Conservation (phyloP, 2,329 filamentous ascomycete genomes). For the Sphaerulina populicola region DNA sequence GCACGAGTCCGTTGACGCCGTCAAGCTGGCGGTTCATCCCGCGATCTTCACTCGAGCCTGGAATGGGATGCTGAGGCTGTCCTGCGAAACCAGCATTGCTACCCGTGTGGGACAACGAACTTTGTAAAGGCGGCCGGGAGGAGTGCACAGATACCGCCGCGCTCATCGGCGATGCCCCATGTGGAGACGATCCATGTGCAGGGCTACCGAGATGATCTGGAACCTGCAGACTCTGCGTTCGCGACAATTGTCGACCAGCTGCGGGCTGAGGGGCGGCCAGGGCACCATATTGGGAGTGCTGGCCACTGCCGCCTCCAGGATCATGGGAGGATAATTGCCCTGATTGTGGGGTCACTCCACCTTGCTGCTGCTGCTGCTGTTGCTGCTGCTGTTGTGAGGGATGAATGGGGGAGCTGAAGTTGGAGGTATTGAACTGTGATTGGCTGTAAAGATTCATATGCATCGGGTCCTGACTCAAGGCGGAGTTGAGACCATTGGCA, state of each 20-base stretch:
- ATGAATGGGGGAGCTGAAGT: conserved; percentile 37
- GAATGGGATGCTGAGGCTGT: conserved; percentile 29
- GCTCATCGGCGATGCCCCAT: conserved; percentile 13
- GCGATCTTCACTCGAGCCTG: conserved; percentile 28
- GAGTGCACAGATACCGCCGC: conserved; percentile 2
- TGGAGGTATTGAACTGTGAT: conserved; percentile 34
- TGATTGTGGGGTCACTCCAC: conserved; percentile 25
- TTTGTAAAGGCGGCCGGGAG: conserved; percentile 3
- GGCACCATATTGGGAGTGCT: conserved; percentile 27
- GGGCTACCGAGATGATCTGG: conserved; percentile 21
- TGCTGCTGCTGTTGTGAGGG: conserved; percentile 7
- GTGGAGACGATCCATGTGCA: conserved; percentile 16
- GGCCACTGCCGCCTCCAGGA: conserved; percentile 18
- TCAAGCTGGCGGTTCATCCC: conserved; percentile 24
- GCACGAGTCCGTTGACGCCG: conserved; percentile 24
- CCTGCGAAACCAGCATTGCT: conserved; percentile 17
- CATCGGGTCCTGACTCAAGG: conserved; percentile 21
- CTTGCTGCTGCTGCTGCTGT: conserved; percentile 1
- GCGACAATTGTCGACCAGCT: conserved; percentile 21
- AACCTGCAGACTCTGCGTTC: conserved; percentile 24
- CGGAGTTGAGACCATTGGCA: conserved; percentile 21
- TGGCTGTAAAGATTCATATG: conserved; percentile 35
- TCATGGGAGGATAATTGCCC: conserved; percentile 27
- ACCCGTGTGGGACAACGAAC: neutral
- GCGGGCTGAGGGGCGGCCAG: conserved; percentile 12